phyloP scores from a whole-genome alignment of 257 asterid species.

The Verbascum thapsus region DNA sequence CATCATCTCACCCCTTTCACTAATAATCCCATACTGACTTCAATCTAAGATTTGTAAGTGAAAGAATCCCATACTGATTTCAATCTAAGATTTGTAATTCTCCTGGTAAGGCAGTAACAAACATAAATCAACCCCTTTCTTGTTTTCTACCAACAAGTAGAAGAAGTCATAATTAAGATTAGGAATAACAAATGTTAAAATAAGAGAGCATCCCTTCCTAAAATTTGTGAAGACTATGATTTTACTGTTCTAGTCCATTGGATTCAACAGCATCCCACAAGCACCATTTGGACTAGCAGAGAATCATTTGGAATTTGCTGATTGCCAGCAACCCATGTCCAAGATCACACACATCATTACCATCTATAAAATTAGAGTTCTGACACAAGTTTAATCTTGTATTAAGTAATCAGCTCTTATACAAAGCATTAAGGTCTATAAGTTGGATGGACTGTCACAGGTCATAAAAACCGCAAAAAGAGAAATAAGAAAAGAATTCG shows the following conservation, averaged over 20 bases:
- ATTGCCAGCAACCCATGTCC: neutral
- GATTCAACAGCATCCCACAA: no score
- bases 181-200: no score
- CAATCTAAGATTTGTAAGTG: no score
- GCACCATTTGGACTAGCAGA: neutral
- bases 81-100: no score
- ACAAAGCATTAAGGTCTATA: conserved; percentile 3
- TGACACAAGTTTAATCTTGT: neutral
- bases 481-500: neutral
- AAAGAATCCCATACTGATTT: no score
- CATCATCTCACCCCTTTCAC: neutral
- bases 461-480: neutral
- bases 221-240: no score
- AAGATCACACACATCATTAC: neutral
- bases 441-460: conserved; percentile 6
- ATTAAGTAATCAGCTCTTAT: neutral
- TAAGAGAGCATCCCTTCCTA: no score
- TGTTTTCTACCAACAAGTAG: no score
- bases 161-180: no score
- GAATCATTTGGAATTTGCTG: neutral
- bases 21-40: neutral
- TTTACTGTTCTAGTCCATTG: no score
- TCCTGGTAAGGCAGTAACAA: no score
- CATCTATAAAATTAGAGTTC: neutral
- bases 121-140: no score